Evolutionary conservation across 768 basidiomycete species (phyloP).

Genomic region (Trametes gibbosa): DNA sequence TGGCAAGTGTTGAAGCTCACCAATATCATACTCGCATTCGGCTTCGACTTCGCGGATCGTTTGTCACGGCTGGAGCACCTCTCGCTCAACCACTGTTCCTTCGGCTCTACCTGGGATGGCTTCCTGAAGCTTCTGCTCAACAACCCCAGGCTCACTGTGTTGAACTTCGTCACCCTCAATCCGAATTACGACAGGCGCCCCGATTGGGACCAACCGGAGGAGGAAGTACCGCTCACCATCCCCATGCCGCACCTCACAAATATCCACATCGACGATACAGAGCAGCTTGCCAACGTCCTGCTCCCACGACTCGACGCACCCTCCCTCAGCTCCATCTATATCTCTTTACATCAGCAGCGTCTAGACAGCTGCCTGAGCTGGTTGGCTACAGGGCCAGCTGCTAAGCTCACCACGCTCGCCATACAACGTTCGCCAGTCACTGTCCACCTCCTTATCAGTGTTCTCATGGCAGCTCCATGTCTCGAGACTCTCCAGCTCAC

Average conservation of each 20-base stretch:
- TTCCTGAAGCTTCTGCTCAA: conserved; percentile 21
- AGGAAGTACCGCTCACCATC: conserved; percentile 6
- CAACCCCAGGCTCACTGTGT: conserved; percentile 22
- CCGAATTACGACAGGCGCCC: neutral
- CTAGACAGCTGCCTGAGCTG: conserved; percentile 27
- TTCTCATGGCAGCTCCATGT: conserved; percentile 35
- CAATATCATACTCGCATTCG: neutral
- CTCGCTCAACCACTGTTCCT: neutral
- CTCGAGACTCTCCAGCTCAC: conserved; percentile 46
- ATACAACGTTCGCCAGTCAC: conserved; percentile 35
- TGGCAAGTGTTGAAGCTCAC: neutral
- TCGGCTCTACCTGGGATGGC: neutral
- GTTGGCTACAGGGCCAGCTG: conserved; percentile 9
- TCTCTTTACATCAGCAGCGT: conserved; percentile 4
- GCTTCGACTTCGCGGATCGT: neutral
- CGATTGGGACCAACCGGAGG: neutral
- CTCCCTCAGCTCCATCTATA: conserved; percentile 14
- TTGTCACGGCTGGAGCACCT: conserved; percentile 14
- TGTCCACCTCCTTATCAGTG: conserved; percentile 27
- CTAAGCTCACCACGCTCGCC: conserved; percentile 39
- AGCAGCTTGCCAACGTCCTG: neutral
- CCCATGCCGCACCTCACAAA: conserved; percentile 13
- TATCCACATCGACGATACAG: conserved; percentile 8
- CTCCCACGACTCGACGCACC: conserved; percentile 9
- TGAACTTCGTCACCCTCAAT: conserved; percentile 8